phyloP scores from a whole-genome alignment of 192 early-diverging fungal species.

The Helicostylum pulchrum region DNA sequence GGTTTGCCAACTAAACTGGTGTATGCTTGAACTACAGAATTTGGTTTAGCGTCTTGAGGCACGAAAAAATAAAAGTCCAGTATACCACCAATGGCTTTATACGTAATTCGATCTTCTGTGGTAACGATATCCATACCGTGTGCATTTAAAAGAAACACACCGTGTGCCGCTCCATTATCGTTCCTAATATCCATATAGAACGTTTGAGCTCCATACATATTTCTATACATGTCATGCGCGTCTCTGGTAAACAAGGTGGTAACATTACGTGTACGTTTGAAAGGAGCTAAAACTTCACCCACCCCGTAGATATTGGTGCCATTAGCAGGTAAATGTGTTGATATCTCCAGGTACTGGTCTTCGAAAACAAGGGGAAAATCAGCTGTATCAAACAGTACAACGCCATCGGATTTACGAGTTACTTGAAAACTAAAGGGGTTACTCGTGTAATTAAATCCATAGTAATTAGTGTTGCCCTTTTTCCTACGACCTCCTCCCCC shows the following conservation, averaged over 20 bases:
- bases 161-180: constrained; percentile 40
- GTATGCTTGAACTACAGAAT: constrained; percentile 41
- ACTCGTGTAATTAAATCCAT: constrained; percentile 20
- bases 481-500: not conserved
- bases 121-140: constrained; percentile 66
- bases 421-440: constrained; percentile 47
- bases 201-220: constrained; percentile 63
- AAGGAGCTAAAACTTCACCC: constrained; percentile 55
- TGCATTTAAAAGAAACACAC: constrained; percentile 52
- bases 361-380: constrained; percentile 54
- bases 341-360: constrained; percentile 65
- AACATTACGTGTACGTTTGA: constrained; percentile 40
- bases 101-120: constrained; percentile 47
- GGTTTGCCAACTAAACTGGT: constrained; percentile 63
- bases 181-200: constrained; percentile 61
- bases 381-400: constrained; percentile 41
- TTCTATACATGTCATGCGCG: constrained; percentile 17
- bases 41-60: constrained; percentile 36
- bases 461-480: not conserved
- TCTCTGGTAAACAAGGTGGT: constrained; percentile 2
- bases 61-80: constrained; percentile 65
- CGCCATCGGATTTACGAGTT: constrained; percentile 33
- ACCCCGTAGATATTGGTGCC: constrained; percentile 64
- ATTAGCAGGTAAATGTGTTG: constrained; percentile 46
- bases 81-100: constrained; percentile 62